A percentile compares a stretch with the other conserved stretches of the same genome.
phyloP scores from a whole-genome alignment of 345 rosid species.

The Cardamine occulta region DNA sequence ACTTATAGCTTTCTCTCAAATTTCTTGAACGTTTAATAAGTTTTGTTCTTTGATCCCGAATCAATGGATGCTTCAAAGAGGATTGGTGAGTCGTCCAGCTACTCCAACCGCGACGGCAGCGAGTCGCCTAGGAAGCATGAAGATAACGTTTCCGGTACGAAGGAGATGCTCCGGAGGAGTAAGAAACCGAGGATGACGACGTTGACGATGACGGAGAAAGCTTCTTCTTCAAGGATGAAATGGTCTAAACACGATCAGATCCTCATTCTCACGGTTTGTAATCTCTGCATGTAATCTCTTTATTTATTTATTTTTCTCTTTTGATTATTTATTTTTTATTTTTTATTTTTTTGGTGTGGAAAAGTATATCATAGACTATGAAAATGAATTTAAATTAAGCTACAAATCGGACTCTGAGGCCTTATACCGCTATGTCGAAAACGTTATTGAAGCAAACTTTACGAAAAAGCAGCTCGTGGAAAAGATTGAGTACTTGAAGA shows the following conservation, averaged over 20 bases:
- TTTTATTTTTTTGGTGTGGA: background rate
- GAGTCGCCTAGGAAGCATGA: background rate
- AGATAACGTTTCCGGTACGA: background rate
- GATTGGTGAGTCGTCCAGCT: background rate
- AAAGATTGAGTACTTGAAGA: background rate
- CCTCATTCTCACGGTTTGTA: background rate
- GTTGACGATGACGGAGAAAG: background rate
- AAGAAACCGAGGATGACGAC: background rate
- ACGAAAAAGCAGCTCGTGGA: constrained; percentile 18
- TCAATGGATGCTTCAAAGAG: too few species aligned
- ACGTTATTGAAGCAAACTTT: background rate
- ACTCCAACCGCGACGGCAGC: background rate
- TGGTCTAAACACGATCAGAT: background rate
- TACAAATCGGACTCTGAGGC: constrained; percentile 2
- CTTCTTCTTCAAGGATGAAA: background rate
- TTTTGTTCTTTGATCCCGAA: too few species aligned
- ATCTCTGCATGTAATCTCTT: background rate
- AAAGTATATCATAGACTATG: background rate
- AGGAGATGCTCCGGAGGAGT: background rate
- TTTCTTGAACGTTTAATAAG: too few species aligned
- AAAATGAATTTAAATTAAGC: background rate
- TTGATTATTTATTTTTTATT: too few species aligned
- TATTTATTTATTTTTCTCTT: background rate
- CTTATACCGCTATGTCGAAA: background rate
- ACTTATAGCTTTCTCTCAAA: background rate